Base-by-base conservation (phyloP, 106 monocot species). In the Amphibolis antarctica region DNA sequence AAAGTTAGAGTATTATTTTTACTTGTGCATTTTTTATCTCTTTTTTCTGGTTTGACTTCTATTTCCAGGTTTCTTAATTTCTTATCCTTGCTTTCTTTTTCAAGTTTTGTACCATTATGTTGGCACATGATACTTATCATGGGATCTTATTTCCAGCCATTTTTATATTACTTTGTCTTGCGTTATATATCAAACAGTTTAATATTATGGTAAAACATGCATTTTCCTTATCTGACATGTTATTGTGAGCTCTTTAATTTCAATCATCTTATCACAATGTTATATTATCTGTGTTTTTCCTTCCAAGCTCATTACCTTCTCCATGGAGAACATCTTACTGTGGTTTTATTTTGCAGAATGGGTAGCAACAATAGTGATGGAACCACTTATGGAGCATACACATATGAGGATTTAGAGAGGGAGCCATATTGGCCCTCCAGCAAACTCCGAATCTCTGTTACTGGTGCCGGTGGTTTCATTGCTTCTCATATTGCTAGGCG, bases 401-500 rank as follows among this genome's bases (percentile, higher is more conserved):
- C 83, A 6, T 91, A 91, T 44, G 91, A 74, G 36, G 71, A 83
- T 53, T 71, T 91, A 60, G 81, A 86, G 66, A 80, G 91, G 69
- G 91, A 91, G 71, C 79, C 71, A 23, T 91, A 91, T 77, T 91
- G 91, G 86, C 78, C 91, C 1, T 55, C 81, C 5, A 83, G 83
- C 78, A 86, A 86, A 46, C 85, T 83, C 12, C 66, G 77, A 54
- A 86, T 86, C 29, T 86, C 91, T 15, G 81, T 91, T 42, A 91
- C 86, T 13, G 86, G 91, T 27, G 83, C 91, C 18, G 91, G 91
- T 17, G 91, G 91, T 20, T 91, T 91, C 81, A 86, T 86, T 25
- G 91, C 78, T 42, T 91, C 91, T 43, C 91, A 91, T 79, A 92
- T 87, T 62, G 92, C 92, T 1, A 71, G 92, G 67, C 80, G 92